phyloP scores from a whole-genome alignment of 1,284 basidiomycete species.

The Baeospora myosura region DNA sequence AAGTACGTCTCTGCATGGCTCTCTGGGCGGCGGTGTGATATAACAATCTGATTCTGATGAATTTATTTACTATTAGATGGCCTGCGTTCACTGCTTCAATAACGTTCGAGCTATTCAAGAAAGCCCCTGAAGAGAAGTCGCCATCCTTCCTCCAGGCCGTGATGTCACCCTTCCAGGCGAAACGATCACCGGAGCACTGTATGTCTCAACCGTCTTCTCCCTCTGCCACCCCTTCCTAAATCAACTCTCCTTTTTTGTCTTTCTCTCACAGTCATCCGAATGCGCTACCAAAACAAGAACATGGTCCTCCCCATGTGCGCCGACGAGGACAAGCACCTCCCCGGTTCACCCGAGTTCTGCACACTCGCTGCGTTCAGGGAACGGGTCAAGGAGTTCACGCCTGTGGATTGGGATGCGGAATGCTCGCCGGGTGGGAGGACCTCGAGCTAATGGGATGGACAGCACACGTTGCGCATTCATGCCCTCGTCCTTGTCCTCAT shows the following conservation, averaged over 20 bases:
- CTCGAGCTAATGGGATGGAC: too few relatives aligned
- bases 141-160: constrained; percentile 25
- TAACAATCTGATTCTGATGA: not conserved
- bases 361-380: constrained; percentile 61
- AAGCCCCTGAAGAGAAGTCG: constrained; percentile 11
- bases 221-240: constrained; percentile 4
- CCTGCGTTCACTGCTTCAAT: constrained; percentile 68
- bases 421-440: constrained; percentile 32
- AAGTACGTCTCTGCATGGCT: constrained; percentile 34
- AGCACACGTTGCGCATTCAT: too few relatives aligned
- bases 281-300: constrained; percentile 71
- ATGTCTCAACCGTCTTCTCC: constrained; percentile 10
- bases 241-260: not conserved
- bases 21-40: too few relatives aligned
- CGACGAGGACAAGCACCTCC: constrained; percentile 58
- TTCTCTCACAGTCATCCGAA: constrained; percentile 53
- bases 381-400: constrained; percentile 57
- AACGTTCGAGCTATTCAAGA: constrained; percentile 67
- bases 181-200: constrained; percentile 38
- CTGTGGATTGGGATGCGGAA: constrained; percentile 56
- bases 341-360: constrained; percentile 72
- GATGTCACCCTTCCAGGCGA: constrained; percentile 25
- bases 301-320: constrained; percentile 64
- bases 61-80: constrained; percentile 42
- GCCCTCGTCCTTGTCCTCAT: too few relatives aligned